Evolutionary conservation across 202 grass and related monocot genomes (phyloP).

Genomic region (Eragrostis tef): DNA sequence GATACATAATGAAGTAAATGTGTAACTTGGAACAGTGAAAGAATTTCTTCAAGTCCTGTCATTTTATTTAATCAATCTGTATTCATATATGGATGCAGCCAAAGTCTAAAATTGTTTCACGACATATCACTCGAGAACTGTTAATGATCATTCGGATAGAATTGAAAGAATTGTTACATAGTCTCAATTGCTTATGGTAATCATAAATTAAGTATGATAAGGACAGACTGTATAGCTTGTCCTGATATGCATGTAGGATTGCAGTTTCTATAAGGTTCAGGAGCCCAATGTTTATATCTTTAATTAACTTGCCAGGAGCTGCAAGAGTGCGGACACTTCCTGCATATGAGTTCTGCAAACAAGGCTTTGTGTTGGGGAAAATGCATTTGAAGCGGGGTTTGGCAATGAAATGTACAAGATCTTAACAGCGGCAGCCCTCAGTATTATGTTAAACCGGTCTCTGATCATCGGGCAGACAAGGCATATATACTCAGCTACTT

Average conservation of each 20-base stretch:
- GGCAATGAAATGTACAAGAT: constrained; percentile 99
- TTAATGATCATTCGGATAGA: neutral
- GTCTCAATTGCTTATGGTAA: neutral
- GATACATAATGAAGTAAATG: neutral
- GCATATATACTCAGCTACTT: constrained; percentile 68
- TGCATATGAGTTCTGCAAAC: constrained; percentile 75
- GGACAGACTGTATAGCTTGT: neutral
- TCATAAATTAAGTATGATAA: constrained; percentile 24
- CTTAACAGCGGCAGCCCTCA: constrained; percentile 78
- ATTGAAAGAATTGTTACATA: neutral
- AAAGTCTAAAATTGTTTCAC: neutral
- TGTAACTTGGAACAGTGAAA: neutral
- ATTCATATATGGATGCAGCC: neutral
- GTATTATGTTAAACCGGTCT: constrained; percentile 91
- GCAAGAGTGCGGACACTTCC: constrained; percentile 73
- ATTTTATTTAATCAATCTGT: neutral
- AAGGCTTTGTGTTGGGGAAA: constrained; percentile 94
- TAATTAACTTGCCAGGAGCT: constrained; percentile 74
- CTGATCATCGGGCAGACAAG: constrained; percentile 97
- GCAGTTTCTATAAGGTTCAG: constrained; percentile 29
- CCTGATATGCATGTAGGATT: constrained; percentile 39
- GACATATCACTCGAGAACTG: neutral
- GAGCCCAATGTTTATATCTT: constrained; percentile 54
- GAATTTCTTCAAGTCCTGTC: neutral
- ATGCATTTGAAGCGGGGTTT: constrained; percentile 94